Percentiles rank a stretch among this genome's conserved stretches.
Evolutionary conservation across 345 rosid species (phyloP).

Genomic region (Brassica nigra): DNA sequence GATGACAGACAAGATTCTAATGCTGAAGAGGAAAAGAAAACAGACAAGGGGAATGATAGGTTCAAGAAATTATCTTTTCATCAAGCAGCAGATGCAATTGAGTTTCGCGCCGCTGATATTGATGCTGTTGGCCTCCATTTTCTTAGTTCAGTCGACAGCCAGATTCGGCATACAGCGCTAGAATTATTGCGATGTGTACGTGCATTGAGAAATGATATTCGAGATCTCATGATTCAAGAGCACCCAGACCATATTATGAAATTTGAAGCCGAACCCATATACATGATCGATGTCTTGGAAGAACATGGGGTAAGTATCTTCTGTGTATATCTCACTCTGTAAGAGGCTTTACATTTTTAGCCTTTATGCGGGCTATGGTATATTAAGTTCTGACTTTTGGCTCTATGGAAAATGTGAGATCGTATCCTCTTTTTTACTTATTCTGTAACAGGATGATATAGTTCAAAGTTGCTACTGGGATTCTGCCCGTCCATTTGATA

Average conservation of each 20-base stretch:
- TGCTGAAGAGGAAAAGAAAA: constrained; percentile 53
- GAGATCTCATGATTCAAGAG: constrained; percentile 56
- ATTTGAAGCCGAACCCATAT: constrained; percentile 84
- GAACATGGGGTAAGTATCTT: constrained; percentile 84
- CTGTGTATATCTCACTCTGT: constrained; percentile 20
- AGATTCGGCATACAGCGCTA: constrained; percentile 93
- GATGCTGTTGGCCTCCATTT: constrained; percentile 98
- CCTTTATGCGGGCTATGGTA: constrained; percentile 16
- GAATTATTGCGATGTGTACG: constrained; percentile 97
- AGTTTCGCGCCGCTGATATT: constrained; percentile 85
- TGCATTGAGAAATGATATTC: constrained; percentile 87
- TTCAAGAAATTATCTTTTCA: constrained; percentile 75
- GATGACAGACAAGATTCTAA: constrained; percentile 62
- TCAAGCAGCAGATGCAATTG: constrained; percentile 70
- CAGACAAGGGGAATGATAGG: constrained; percentile 56
- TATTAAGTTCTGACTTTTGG: constrained; percentile 12
- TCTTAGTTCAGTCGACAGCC: constrained; percentile 96
- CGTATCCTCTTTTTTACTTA: not conserved
- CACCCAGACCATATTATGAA: constrained; percentile 65
- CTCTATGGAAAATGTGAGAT: constrained; percentile 18
- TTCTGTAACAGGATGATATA: constrained; percentile 77
- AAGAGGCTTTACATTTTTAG: constrained; percentile 7
- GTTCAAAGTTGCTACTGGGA: constrained; percentile 98
- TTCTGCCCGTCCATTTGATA: constrained; percentile 90
- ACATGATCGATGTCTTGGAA: constrained; percentile 91